Percentiles rank a stretch among this genome's conserved stretches.
Conservation (phyloP, 2,329 filamentous ascomycete genomes). For the Colletotrichum graminicola region DNA sequence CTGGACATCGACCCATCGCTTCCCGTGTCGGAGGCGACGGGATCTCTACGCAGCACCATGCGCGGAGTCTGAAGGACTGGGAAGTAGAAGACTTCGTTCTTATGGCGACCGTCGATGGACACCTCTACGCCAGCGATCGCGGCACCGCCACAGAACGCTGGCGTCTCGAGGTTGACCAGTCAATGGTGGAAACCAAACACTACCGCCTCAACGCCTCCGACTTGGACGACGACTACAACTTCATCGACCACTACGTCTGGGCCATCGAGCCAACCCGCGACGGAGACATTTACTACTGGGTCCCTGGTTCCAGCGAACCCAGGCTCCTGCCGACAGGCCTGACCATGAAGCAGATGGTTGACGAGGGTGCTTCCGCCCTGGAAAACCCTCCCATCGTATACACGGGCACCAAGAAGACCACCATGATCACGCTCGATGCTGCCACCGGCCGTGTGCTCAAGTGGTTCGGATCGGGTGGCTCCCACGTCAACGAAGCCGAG, state of each 20-base stretch:
- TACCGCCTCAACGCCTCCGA: slow-evolving; percentile 77
- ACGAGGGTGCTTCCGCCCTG: slow-evolving; percentile 80
- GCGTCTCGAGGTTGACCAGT: slow-evolving; percentile 85
- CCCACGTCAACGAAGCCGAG: slow-evolving; percentile 75
- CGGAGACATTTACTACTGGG: slow-evolving; percentile 88
- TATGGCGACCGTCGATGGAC: slow-evolving; percentile 99
- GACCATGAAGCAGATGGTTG: slow-evolving; percentile 89
- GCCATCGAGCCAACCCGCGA: slow-evolving; percentile 93
- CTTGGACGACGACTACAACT: slow-evolving; percentile 68
- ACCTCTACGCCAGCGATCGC: slow-evolving; percentile 90
- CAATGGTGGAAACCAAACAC: slow-evolving; percentile 92
- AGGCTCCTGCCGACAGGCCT: slow-evolving; percentile 76
- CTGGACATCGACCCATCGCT: slow-evolving; percentile 71
- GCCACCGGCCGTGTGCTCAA: slow-evolving; percentile 85
- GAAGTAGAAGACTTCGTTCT: slow-evolving; percentile 99
- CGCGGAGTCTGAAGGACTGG: slow-evolving; percentile 99
- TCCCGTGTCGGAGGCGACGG: slow-evolving; percentile 67
- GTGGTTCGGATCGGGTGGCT: slow-evolving; percentile 82
- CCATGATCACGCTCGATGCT: slow-evolving; percentile 89
- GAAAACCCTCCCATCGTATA: slow-evolving; percentile 85
- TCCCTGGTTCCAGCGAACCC: slow-evolving; percentile 70
- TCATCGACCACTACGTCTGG: slow-evolving; percentile 91
- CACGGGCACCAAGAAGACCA: slow-evolving; percentile 91
- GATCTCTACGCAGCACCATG: slow-evolving; percentile 86
- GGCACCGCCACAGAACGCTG: slow-evolving; percentile 87